Conservation (phyloP, 345 rosid genomes). For the Eucalyptus fibrosa region DNA sequence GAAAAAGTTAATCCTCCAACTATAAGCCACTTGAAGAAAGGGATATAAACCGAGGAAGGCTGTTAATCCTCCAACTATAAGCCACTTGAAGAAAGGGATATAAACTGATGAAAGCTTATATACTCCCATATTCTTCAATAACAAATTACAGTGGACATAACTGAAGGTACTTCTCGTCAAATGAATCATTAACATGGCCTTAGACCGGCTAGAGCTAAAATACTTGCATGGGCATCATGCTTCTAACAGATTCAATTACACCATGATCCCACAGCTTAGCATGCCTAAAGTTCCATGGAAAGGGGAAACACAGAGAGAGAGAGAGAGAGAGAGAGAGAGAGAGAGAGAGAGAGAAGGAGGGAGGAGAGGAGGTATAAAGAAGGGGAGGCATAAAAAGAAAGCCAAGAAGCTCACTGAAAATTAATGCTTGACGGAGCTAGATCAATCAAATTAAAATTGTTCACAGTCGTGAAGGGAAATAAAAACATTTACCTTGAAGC, state of each 20-base stretch:
- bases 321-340: background rate
- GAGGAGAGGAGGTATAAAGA: background rate
- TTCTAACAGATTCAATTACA: background rate
- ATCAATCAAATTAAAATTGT: background rate
- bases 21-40: background rate
- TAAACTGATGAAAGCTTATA: background rate
- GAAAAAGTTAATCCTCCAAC: background rate
- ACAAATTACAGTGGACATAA: background rate
- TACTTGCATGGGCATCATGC: background rate
- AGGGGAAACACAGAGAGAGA: background rate
- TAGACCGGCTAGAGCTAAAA: background rate
- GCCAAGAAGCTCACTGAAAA: background rate
- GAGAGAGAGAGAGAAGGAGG: no score
- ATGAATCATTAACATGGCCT: background rate
- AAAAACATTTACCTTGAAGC: constrained; percentile 40
- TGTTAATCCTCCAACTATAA: background rate
- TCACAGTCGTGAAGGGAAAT: background rate
- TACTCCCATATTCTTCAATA: background rate
- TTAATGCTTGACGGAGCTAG: background rate
- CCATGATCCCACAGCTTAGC: background rate
- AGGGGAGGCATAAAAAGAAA: background rate
- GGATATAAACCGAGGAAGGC: background rate
- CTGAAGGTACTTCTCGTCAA: background rate
- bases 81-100: background rate
- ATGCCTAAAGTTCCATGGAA: background rate